Evolutionary conservation across 352 stramenopile species (phyloP), one percentile per base, ranked within the genome.

Genomic region (Globisporangium cylindrosporum): DNA sequence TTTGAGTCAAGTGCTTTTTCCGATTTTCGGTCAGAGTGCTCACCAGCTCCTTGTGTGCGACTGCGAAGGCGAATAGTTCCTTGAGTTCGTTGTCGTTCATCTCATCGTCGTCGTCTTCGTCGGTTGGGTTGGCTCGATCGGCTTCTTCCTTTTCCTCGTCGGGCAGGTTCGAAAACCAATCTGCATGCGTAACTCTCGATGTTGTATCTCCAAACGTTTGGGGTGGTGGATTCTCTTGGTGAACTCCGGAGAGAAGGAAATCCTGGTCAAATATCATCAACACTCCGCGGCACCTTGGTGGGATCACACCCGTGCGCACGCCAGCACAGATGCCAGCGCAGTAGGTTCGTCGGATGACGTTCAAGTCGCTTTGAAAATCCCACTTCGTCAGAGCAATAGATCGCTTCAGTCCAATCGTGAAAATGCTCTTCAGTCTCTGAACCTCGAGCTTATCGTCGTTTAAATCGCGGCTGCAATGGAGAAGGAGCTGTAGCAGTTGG

Each of bases 361-460:
- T 78, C 3, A 85, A 32, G 15, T 81, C 71, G 56, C 77, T 85
- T 32, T 74, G 66, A 38, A 79, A 88, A 41, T 80, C 75, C 64
- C 80, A 85, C 12, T 71, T 75, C 2, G 79, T 85, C 27, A 88
- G 53, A 5, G 49, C 55, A 34, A 88, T 71, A 18, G 73, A 84
- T 25, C 71, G 66, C 24, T 69, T 69, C 1, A 77, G 24, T 1
- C 61, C 72, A 1, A 14, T 2, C 62, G 56, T 3, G 38, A 69
- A 29, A 18, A 36, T 43, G 25, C 62, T 67, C 4, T 64, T 9
- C 27, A 76, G 57, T 18, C 55, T 36, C 14, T 49, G 4, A 34
- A 18, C 10, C 4, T 51, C 55, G 9, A 20, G 24, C 34, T 22
- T 24, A 5, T 15, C 9, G 3, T 46, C 48, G 4, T 69, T 20